phyloP scores from a whole-genome alignment of 345 rosid genomes.

The Populus ilicifolia region DNA sequence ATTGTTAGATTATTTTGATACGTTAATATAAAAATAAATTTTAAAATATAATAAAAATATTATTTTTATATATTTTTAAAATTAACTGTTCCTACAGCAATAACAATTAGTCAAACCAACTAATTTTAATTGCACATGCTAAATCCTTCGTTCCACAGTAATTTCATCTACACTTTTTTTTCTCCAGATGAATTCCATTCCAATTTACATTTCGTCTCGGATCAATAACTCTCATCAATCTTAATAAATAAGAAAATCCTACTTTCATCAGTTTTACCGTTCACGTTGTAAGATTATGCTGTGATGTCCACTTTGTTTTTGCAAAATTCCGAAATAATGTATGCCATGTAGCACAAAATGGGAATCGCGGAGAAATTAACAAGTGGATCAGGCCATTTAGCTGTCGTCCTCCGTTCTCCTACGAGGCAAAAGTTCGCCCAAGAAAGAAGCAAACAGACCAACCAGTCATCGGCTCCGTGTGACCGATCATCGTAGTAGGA shows the following conservation, averaged over 20 bases:
- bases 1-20: no score
- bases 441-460: not conserved
- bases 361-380: not conserved
- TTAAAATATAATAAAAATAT: no score
- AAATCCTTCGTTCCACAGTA: not conserved
- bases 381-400: not conserved
- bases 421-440: not conserved
- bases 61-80: no score
- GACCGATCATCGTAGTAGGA: not conserved
- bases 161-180: no score
- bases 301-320: not conserved
- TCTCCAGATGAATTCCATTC: no score
- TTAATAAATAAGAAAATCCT: no score
- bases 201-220: not conserved
- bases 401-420: not conserved
- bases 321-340: not conserved
- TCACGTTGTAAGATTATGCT: not conserved
- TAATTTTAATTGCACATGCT: no score
- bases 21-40: no score
- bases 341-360: not conserved
- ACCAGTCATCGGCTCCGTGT: conserved; percentile 4
- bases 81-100: no score
- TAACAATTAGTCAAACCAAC: no score
- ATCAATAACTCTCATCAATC: not conserved
- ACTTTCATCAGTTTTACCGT: no score